phyloP scores from a whole-genome alignment of 73 alveolate genomes.

The Tetrahymena thermophila region DNA sequence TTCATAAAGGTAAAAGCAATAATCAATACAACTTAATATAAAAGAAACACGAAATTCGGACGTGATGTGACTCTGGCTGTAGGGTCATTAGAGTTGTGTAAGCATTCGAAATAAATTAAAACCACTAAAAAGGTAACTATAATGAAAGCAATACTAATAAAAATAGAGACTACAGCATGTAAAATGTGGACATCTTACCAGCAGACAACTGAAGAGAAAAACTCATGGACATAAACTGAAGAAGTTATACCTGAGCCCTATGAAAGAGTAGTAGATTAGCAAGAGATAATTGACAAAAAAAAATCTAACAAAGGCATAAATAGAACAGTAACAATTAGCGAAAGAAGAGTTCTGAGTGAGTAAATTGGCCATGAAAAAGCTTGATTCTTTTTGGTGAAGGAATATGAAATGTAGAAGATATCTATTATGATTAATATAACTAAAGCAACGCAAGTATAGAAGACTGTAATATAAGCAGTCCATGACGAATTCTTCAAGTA shows the following conservation, averaged over 20 bases:
- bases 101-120: conserved; percentile 23
- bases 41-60: not conserved
- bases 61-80: conserved; percentile 42
- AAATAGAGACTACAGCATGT: conserved; percentile 27
- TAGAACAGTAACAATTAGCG: conserved; percentile 42
- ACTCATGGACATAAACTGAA: not conserved
- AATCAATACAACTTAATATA: conserved; percentile 22
- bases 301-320: conserved; percentile 34
- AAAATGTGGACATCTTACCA: conserved; percentile 39
- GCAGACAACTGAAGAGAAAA: conserved; percentile 34
- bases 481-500: conserved; percentile 30
- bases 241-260: not conserved
- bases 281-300: conserved; percentile 8
- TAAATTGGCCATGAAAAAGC: conserved; percentile 45
- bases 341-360: conserved; percentile 22
- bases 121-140: conserved; percentile 20
- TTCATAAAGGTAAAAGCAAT: not conserved
- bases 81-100: conserved; percentile 17
- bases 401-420: conserved; percentile 42
- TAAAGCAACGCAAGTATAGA: conserved; percentile 18
- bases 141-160: conserved; percentile 28
- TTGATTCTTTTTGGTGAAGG: conserved; percentile 37
- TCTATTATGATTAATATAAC: conserved; percentile 39
- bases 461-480: conserved; percentile 23
- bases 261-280: conserved; percentile 17